Conservation (phyloP, 331 rosid species). For the Malus hybrid region DNA sequence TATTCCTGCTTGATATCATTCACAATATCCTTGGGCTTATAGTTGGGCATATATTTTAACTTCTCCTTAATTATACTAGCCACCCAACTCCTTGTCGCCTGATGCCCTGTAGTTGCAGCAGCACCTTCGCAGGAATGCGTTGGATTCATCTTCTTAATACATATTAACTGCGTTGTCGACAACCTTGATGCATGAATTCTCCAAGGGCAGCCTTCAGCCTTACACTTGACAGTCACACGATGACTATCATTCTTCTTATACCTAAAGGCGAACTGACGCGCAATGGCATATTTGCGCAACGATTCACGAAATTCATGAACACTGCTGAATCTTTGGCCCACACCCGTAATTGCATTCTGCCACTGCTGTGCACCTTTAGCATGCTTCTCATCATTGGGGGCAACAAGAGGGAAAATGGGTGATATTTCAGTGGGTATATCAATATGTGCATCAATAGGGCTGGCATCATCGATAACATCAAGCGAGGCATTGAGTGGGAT, state of each 20-base stretch:
- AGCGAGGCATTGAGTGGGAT: conserved; percentile 31
- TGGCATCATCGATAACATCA: conserved; percentile 42
- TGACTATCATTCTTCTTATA: conserved; percentile 97
- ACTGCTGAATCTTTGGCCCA: conserved; percentile 79
- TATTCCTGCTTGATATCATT: conserved; percentile 87
- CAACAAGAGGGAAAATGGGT: conserved; percentile 31
- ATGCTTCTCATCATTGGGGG: conserved; percentile 46
- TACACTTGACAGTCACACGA: conserved; percentile 96
- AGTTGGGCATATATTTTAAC: conserved; percentile 69
- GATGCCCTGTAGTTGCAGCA: conserved; percentile 85
- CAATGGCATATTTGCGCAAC: conserved; percentile 89
- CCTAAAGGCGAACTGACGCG: conserved; percentile 86
- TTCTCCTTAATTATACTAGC: conserved; percentile 96
- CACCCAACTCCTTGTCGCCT: conserved; percentile 98
- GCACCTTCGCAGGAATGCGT: conserved; percentile 88
- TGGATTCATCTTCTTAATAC: conserved; percentile 87
- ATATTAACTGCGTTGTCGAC: conserved; percentile 83
- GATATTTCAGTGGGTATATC: conserved; percentile 37
- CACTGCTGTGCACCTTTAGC: conserved; percentile 82
- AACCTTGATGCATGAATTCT: conserved; percentile 96
- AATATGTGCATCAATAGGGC: conserved; percentile 37
- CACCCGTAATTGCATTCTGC: conserved; percentile 93
- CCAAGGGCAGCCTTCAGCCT: conserved; percentile 96
- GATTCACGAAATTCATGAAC: conserved; percentile 87
- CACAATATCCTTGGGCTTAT: conserved; percentile 96